Conservation (phyloP, 1,284 basidiomycete species). For the Moesziomyces sp. region DNA sequence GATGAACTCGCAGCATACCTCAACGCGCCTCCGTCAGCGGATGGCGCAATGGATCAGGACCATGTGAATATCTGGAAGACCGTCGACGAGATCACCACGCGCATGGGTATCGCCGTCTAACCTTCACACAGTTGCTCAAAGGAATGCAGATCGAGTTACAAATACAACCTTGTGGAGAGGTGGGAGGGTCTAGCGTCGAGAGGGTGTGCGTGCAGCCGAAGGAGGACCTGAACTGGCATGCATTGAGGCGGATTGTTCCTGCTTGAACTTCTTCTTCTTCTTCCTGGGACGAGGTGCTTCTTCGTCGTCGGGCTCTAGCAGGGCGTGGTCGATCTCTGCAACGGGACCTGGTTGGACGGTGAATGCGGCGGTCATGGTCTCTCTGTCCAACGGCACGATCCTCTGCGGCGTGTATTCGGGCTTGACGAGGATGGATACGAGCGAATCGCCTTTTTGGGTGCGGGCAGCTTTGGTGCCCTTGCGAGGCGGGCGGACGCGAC, state of each 20-base stretch:
- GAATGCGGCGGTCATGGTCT: constrained; percentile 44
- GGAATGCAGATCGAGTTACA: background rate
- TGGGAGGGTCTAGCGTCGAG: constrained; percentile 2
- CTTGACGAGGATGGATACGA: constrained; percentile 44
- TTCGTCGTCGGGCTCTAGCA: constrained; percentile 52
- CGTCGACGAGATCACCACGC: constrained; percentile 39
- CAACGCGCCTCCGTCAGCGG: constrained; percentile 14
- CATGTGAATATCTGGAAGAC: constrained; percentile 47
- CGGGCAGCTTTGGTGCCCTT: constrained; percentile 25
- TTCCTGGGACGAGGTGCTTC: constrained; percentile 31
- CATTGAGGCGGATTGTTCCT: constrained; percentile 1
- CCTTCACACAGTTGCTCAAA: too few species aligned
- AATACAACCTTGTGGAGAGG: constrained; percentile 4
- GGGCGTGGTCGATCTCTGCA: constrained; percentile 40
- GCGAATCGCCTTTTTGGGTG: constrained; percentile 16
- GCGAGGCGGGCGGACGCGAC: constrained; percentile 35
- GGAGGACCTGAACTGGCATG: constrained; percentile 15
- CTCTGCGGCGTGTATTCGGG: constrained; percentile 49
- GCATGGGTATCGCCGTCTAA: constrained; percentile 42
- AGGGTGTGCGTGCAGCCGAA: constrained; percentile 21
- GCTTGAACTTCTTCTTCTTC: constrained; percentile 39
- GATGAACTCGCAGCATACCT: constrained; percentile 37
- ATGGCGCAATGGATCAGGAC: constrained; percentile 14
- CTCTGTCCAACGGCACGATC: constrained; percentile 45
- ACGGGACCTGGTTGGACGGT: constrained; percentile 36